A percentile compares a stretch with the other conserved stretches of the same genome.
These are phyloP conservation scores for Cyathus striatus DNA, from an alignment of 768 basidiomycete species.

Conservation along the genomic window DNA sequence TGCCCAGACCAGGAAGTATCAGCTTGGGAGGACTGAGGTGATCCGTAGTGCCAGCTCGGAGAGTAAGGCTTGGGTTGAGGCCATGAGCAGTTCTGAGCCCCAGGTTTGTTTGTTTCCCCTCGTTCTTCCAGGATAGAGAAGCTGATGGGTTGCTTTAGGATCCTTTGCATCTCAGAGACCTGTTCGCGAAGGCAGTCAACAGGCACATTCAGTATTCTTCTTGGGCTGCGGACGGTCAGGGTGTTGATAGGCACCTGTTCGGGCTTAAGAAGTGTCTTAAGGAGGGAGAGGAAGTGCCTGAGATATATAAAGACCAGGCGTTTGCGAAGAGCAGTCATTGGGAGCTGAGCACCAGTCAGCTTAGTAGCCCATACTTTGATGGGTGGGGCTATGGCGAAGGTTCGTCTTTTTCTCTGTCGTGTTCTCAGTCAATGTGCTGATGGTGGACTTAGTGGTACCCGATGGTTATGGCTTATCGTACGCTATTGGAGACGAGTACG, in stretches of 20 bases:
- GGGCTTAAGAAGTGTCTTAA: conserved; percentile 81
- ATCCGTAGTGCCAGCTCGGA: conserved; percentile 83
- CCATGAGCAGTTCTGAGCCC: conserved; percentile 65
- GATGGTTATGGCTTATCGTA: conserved; percentile 93
- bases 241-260: conserved; percentile 94
- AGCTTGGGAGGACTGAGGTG: conserved; percentile 90
- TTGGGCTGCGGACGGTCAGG: conserved; percentile 92
- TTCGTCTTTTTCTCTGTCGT: conserved; percentile 24
- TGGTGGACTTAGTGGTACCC: conserved; percentile 59
- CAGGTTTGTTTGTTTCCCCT: conserved; percentile 41
- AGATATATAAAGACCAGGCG: conserved; percentile 69
- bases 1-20: conserved; percentile 90
- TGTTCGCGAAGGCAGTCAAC: conserved; percentile 73
- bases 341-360: conserved; percentile 90
- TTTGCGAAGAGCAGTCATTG: conserved; percentile 75
- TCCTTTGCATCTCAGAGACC: conserved; percentile 43
- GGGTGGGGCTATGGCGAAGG: conserved; percentile 99
- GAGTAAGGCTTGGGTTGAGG: conserved; percentile 79
- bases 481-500: conserved; percentile 76
- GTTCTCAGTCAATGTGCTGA: conserved; percentile 1
- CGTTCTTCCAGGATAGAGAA: not conserved
- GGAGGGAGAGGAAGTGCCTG: conserved; percentile 68
- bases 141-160: conserved; percentile 10
- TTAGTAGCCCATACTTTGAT: conserved; percentile 76
- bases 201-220: conserved; percentile 83